These are phyloP conservation scores for Grosmannia serpens DNA, from an alignment of 2,329 filamentous ascomycete species.

Conservation along the genomic window DNA sequence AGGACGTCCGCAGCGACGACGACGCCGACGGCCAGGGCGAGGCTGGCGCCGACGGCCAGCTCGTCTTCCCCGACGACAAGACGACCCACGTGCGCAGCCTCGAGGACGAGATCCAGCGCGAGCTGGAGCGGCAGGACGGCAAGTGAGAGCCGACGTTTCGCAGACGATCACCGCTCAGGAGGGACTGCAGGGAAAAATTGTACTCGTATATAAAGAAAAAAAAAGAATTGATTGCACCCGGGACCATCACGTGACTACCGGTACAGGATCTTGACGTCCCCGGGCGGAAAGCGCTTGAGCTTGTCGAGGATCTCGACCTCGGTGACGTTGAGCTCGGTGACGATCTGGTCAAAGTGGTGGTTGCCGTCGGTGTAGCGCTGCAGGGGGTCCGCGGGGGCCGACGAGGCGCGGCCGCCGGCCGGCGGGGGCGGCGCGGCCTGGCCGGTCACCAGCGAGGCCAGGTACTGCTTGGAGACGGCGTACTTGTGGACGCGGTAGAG, in stretches of 20 bases:
- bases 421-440: conserved; percentile 27
- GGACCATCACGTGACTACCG: conserved; percentile 20
- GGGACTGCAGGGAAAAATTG: too few relatives aligned
- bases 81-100: conserved; percentile 8
- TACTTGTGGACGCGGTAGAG: conserved; percentile 91
- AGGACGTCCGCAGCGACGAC: too few relatives aligned
- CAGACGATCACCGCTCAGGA: too few relatives aligned
- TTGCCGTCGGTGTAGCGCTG: conserved; percentile 61
- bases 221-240: neutral
- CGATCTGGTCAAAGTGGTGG: conserved; percentile 73
- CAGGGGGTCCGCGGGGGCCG: conserved; percentile 32
- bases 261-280: conserved; percentile 44
- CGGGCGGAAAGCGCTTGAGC: conserved; percentile 45
- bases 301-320: conserved; percentile 60
- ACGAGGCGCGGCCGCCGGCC: conserved; percentile 17
- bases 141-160: too few relatives aligned
- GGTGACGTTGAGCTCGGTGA: conserved; percentile 59
- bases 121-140: conserved; percentile 1
- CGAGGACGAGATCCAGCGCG: conserved; percentile 12
- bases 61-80: conserved; percentile 17
- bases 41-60: neutral
- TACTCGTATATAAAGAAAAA: neutral
- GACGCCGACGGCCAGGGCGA: neutral
- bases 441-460: conserved; percentile 44
- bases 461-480: conserved; percentile 56